A percentile compares a stretch with the other conserved stretches of the same genome.
Evolutionary conservation across 306 rosid genomes (phyloP).

Genomic region (Dicorynia guianensis): DNA sequence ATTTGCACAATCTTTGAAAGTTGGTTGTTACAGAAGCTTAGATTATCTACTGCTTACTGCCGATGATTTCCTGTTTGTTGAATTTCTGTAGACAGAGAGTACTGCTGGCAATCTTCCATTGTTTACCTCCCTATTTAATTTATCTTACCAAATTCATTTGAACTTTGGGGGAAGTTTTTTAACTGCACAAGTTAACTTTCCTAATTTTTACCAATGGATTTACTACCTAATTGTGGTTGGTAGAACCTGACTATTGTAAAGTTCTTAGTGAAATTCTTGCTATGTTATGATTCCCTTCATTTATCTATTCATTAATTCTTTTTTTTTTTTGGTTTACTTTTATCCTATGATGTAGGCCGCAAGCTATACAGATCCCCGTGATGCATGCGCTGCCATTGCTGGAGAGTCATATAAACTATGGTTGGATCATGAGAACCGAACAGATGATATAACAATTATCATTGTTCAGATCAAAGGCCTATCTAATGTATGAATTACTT

Average conservation of each 20-base stretch:
- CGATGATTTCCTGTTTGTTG: background rate
- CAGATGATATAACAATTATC: conserved; percentile 96
- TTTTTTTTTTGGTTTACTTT: conserved; percentile 4
- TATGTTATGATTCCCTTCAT: conserved; percentile 23
- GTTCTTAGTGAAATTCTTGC: background rate
- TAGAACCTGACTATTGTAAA: conserved; percentile 24
- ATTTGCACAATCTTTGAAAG: conserved; percentile 8
- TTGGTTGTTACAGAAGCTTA: conserved; percentile 26
- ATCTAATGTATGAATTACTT: conserved; percentile 68
- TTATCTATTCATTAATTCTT: conserved; percentile 35
- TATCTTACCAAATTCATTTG: conserved; percentile 2
- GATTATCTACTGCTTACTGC: conserved; percentile 24
- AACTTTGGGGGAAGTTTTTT: background rate
- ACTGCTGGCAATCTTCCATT: background rate
- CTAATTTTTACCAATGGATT: conserved; percentile 7
- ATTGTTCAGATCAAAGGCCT: conserved; percentile 88
- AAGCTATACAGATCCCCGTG: conserved; percentile 90
- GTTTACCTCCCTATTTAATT: conserved; percentile 20
- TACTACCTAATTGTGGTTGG: conserved; percentile 31
- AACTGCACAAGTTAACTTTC: background rate
- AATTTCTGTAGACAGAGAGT: background rate
- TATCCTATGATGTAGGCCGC: conserved; percentile 64
- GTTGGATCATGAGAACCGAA: conserved; percentile 89
- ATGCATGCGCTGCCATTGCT: conserved; percentile 97
- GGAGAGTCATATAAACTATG: conserved; percentile 94